Evolutionary conservation across 1,139 yeast genomes (phyloP), one percentile per base, ranked within the genome.

Genomic region (Suhomyces ambrosiae): DNA sequence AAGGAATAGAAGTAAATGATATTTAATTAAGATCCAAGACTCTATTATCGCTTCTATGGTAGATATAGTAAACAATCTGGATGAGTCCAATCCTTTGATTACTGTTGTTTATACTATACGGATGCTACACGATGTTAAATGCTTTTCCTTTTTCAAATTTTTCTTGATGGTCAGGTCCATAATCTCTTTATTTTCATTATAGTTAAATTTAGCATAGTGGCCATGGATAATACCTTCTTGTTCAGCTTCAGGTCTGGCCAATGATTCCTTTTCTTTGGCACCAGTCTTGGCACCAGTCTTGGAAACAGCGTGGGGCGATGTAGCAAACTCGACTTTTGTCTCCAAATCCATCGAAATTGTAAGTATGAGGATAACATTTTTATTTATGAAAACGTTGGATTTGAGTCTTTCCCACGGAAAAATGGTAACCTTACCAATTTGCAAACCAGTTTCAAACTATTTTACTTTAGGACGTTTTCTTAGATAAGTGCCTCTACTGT

Each of bases 301-400:
- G 45, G 90, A 81, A 41, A 80, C 77, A 63, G 85, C 94, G 51
- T 82, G 87, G 33, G 90, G 84, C 45, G 95, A 82, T 42, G 96
- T 74, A 2, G 92, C 95, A 47, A 80, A 94, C 67, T 87, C 81
- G 71, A 94, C 87, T 61, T 92, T 92, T 42, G 99, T 98, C 98
- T 61, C 73, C 94, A 74, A 94, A 94, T 24, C 99, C 99, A 66
- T 94, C 99, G 38, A 94, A 98, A 62, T 94, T 94, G 62, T 92
- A 92, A 22, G 96, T 90, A 64, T 94, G 99, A 38, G 99, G 99
- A 61, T 92, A 94, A 64, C 90, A 94, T 63, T 98, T 81, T 69
- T 96, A 98, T 89, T 52, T 90, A 69, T 33, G 79, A 78, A 40
- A 92, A 63, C 50, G 79, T 79, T 36, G 87, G 79, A 58, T 86